These are phyloP conservation scores for Russula sp. DNA, from an alignment of 768 basidiomycete species.

Conservation along the genomic window DNA sequence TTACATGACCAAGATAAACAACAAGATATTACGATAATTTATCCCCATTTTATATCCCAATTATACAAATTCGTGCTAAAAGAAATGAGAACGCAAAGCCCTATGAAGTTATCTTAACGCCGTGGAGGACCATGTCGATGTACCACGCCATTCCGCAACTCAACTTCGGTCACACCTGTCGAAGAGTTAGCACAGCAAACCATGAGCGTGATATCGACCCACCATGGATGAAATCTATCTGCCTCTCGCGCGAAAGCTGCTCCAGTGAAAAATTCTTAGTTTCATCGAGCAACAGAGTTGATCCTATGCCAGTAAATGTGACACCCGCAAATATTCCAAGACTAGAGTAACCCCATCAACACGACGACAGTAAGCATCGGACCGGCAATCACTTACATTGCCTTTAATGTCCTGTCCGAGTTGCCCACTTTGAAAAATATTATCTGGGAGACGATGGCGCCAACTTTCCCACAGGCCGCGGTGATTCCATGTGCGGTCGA, in stretches of 20 bases:
- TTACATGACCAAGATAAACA: too few relatives aligned
- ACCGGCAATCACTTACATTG: too few relatives aligned
- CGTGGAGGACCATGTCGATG: slow-evolving; percentile 25
- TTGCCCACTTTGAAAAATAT: slow-evolving; percentile 35
- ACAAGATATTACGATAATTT: too few relatives aligned
- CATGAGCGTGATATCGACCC: not conserved
- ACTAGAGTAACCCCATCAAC: slow-evolving; percentile 26
- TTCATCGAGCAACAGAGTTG: slow-evolving; percentile 45
- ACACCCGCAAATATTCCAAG: slow-evolving; percentile 47
- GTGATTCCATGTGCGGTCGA: slow-evolving; percentile 45
- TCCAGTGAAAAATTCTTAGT: slow-evolving; percentile 37
- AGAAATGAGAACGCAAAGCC: not conserved
- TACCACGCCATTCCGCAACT: slow-evolving; percentile 9
- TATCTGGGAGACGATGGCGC: slow-evolving; percentile 44
- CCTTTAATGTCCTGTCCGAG: slow-evolving; percentile 2
- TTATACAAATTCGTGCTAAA: not conserved
- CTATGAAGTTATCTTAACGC: not conserved
- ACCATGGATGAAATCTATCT: slow-evolving; percentile 35
- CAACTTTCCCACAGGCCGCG: slow-evolving; percentile 45
- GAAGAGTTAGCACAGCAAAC: not conserved
- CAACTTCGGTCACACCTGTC: slow-evolving; percentile 1
- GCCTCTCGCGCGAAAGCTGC: slow-evolving; percentile 38
- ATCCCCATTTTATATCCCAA: too few relatives aligned
- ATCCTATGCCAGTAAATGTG: slow-evolving; percentile 43
- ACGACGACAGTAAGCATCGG: too few relatives aligned